phyloP scores from a whole-genome alignment of 2,329 filamentous ascomycete species.

The Trichoderma lentiforme region DNA sequence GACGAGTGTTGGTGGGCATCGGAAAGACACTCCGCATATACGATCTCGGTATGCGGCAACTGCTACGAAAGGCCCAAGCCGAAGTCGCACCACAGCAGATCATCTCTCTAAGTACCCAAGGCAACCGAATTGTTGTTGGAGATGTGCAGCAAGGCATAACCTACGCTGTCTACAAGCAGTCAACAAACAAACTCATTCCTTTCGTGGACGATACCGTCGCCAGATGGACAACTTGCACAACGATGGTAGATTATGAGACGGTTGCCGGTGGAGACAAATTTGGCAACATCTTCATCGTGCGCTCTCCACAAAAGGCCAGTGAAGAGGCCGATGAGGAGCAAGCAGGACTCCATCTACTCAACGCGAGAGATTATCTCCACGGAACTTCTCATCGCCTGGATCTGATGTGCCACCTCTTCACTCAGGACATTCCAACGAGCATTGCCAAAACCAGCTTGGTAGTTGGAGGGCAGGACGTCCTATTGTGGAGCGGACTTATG shows the following conservation, averaged over 20 bases:
- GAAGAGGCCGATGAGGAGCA: conserved; percentile 90
- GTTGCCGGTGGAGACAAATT: conserved; percentile 96
- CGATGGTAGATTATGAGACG: conserved; percentile 98
- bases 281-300: conserved; percentile 90
- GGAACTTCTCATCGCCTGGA: conserved; percentile 82
- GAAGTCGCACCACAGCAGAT: conserved; percentile 79
- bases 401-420: conserved; percentile 83
- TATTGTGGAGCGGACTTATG: conserved; percentile 92
- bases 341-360: conserved; percentile 83
- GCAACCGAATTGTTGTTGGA: conserved; percentile 84
- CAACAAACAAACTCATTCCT: conserved; percentile 86
- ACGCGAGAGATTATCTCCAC: conserved; percentile 85
- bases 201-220: conserved; percentile 89
- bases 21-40: conserved; percentile 82
- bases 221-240: conserved; percentile 84
- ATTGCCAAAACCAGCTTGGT: conserved; percentile 87
- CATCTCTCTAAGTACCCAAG: conserved; percentile 82
- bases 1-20: conserved; percentile 80
- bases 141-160: conserved; percentile 91
- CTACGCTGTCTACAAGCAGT: conserved; percentile 89
- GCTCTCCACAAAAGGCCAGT: conserved; percentile 80
- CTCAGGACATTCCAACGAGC: conserved; percentile 87
- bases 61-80: conserved; percentile 87
- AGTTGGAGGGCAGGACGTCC: conserved; percentile 83
- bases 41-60: conserved; percentile 86